phyloP scores from a whole-genome alignment of 2,329 filamentous ascomycete species.

The Cladosporium sp. region DNA sequence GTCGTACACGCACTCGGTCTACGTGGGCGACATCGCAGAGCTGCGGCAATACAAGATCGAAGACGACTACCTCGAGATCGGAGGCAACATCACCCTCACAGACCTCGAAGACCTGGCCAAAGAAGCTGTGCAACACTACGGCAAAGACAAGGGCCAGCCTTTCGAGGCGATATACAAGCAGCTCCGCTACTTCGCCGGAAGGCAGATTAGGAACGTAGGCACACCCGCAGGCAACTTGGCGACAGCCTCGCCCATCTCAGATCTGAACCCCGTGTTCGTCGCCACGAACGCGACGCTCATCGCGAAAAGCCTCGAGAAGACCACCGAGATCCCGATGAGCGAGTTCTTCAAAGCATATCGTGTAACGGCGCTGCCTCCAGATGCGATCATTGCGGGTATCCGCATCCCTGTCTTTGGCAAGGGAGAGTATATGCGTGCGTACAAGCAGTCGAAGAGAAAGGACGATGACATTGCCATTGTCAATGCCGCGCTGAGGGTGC shows the following conservation, averaged over 20 bases:
- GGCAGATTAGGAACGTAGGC: slow-evolving; percentile 96
- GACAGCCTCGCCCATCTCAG: slow-evolving; percentile 93
- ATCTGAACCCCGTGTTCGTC: slow-evolving; percentile 91
- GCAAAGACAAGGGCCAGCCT: slow-evolving; percentile 68
- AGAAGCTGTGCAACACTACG: slow-evolving; percentile 77
- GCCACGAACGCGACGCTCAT: slow-evolving; percentile 80
- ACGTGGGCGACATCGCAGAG: slow-evolving; percentile 89
- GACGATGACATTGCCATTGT: slow-evolving; percentile 99
- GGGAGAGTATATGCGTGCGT: slow-evolving; percentile 82
- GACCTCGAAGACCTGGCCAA: slow-evolving; percentile 85
- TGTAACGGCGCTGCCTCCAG: slow-evolving; percentile 73
- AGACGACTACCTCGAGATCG: slow-evolving; percentile 82
- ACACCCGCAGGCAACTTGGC: slow-evolving; percentile 92
- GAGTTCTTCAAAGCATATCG: slow-evolving; percentile 93
- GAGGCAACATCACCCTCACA: slow-evolving; percentile 88
- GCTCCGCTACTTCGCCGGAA: slow-evolving; percentile 88
- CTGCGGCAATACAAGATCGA: slow-evolving; percentile 77
- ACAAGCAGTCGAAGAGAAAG: slow-evolving; percentile 96
- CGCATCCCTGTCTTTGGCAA: slow-evolving; percentile 78
- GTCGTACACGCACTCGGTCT: slow-evolving; percentile 86
- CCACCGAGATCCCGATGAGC: slow-evolving; percentile 85
- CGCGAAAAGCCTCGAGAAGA: slow-evolving; percentile 71
- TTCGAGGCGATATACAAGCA: slow-evolving; percentile 93
- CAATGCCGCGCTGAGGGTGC: slow-evolving; percentile 78
- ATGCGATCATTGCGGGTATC: slow-evolving; percentile 83